Percentiles rank a stretch among this genome's conserved stretches.
phyloP scores from a whole-genome alignment of 83 land plant genomes.

The Diphasiastrum complanatum region DNA sequence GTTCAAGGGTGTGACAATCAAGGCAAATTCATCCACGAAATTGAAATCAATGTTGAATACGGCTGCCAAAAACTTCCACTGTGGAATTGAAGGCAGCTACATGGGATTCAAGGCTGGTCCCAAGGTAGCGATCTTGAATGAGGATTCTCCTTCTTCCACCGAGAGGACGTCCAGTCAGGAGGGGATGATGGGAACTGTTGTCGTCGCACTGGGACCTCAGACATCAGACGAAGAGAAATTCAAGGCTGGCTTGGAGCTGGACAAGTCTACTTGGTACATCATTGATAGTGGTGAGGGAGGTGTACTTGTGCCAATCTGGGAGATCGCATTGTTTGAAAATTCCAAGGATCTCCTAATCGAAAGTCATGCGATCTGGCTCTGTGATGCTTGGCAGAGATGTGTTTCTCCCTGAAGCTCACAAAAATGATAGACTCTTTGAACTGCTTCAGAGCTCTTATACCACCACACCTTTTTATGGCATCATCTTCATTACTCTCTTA shows the following conservation, averaged over 20 bases:
- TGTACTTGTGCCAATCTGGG: slow-evolving; percentile 14
- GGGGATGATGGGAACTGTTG: not conserved
- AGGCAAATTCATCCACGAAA: not conserved
- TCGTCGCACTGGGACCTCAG: slow-evolving; percentile 7
- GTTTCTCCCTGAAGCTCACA: not conserved
- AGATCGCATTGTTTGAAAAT: not conserved
- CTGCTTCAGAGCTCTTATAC: no score
- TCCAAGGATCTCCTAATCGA: not conserved
- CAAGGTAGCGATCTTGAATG: not conserved
- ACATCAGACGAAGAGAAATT: slow-evolving; percentile 1
- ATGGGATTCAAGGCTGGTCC: no score
- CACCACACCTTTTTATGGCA: no score
- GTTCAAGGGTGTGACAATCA: slow-evolving; percentile 2
- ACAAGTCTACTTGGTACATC: slow-evolving; percentile 9
- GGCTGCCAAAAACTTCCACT: not conserved
- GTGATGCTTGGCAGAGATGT: slow-evolving; percentile 9
- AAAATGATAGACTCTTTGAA: slow-evolving; percentile 6
- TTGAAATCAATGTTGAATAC: not conserved
- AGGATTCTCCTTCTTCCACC: not conserved
- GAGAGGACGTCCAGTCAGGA: not conserved
- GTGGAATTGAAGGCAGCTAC: not conserved
- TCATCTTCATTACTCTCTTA: no score
- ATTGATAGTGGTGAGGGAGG: not conserved
- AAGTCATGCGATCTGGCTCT: not conserved
- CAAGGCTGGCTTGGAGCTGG: not conserved